Conservation (phyloP, 2,329 filamentous ascomycete species). For the Talaromyces pinophilus region DNA sequence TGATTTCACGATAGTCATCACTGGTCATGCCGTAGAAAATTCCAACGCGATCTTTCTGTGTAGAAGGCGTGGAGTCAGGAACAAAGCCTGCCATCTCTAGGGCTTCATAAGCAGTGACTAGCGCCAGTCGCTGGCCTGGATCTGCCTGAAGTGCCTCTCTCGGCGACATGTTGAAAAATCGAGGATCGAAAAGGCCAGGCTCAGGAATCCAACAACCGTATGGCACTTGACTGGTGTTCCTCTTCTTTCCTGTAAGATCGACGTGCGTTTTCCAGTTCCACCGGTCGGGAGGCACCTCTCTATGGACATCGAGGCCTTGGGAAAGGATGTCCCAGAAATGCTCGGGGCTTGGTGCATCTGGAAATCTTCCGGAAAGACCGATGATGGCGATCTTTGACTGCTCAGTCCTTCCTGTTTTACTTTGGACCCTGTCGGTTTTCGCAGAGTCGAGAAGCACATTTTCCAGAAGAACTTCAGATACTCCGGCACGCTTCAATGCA, state of each 20-base stretch:
- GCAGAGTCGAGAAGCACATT: conserved; percentile 32
- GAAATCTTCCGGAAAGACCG: conserved; percentile 75
- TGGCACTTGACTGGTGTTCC: conserved; percentile 34
- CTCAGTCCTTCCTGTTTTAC: conserved; percentile 35
- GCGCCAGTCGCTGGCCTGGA: conserved; percentile 72
- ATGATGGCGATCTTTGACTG: conserved; percentile 67
- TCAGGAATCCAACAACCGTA: conserved; percentile 42
- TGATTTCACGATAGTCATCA: conserved; percentile 68
- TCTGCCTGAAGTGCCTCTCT: conserved; percentile 76
- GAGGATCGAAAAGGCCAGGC: conserved; percentile 40
- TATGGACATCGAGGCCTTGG: conserved; percentile 37
- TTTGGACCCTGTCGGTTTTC: conserved; percentile 27
- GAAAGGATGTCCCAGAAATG: conserved; percentile 42
- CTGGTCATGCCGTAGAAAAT: conserved; percentile 73
- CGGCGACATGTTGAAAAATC: conserved; percentile 58
- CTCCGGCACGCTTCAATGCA: conserved; percentile 33
- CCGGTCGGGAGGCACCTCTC: conserved; percentile 34
- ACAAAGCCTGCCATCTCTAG: conserved; percentile 77
- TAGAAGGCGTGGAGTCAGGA: conserved; percentile 67
- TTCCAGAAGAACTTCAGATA: conserved; percentile 33
- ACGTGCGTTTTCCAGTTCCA: conserved; percentile 40
- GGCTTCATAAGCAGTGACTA: conserved; percentile 75
- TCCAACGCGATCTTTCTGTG: conserved; percentile 62
- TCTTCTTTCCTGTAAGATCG: conserved; percentile 36
- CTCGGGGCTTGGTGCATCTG: conserved; percentile 55